These are phyloP conservation scores for Microglena sp. DNA, from an alignment of 139 green algal genomes.

Conservation along the genomic window DNA sequence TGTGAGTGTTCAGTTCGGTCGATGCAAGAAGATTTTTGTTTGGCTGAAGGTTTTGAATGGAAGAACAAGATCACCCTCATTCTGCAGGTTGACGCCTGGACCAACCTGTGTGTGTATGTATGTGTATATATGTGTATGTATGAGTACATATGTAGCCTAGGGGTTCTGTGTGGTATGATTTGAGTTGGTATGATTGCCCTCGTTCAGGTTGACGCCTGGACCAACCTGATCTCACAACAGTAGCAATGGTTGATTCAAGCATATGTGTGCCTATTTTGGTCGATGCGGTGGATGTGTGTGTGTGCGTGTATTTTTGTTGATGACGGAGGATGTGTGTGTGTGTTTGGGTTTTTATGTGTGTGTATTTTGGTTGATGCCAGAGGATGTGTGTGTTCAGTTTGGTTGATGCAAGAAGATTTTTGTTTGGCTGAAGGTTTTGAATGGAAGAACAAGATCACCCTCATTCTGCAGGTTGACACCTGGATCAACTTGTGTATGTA, in stretches of 20 bases:
- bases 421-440: constrained; percentile 22
- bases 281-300: neutral
- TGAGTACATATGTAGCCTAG: no score
- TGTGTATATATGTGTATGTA: no score
- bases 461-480: constrained; percentile 64
- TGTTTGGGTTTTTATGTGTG: neutral
- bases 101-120: constrained; percentile 59
- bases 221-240: no score
- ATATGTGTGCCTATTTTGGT: neutral
- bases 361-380: neutral
- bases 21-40: neutral
- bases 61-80: constrained; percentile 74
- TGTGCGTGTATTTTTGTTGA: neutral
- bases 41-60: constrained; percentile 35
- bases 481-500: constrained; percentile 58
- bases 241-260: no score
- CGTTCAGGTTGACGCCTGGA: no score
- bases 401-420: neutral
- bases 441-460: constrained; percentile 73
- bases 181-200: no score
- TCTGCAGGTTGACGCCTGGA: constrained; percentile 65
- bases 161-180: no score
- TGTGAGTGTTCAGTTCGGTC: no score
- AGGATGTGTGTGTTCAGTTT: neutral
- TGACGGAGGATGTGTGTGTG: neutral